Conservation (phyloP, 164 flowering plant species). For the Nymphaea colorata region DNA sequence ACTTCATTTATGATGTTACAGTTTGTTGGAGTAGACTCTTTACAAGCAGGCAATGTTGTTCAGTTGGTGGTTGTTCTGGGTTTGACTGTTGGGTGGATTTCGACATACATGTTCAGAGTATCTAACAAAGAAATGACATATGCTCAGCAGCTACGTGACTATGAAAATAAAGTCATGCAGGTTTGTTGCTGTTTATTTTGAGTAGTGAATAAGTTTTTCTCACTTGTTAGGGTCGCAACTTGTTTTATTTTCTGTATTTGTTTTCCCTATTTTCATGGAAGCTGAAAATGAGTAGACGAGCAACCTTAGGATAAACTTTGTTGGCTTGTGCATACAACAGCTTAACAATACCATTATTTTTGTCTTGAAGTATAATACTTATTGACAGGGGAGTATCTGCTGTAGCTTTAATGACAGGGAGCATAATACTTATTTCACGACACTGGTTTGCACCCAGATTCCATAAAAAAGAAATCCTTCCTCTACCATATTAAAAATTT, state of each 20-base stretch:
- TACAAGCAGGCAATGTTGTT: constrained; percentile 92
- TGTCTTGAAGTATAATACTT: too few species aligned
- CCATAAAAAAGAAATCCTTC: too few species aligned
- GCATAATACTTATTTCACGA: too few species aligned
- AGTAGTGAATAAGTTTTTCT: too few species aligned
- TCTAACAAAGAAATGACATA: constrained; percentile 96
- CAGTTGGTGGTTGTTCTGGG: constrained; percentile 86
- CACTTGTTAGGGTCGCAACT: not conserved
- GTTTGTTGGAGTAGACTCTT: constrained; percentile 78
- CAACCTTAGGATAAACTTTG: too few species aligned
- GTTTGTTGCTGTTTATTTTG: constrained; percentile 14
- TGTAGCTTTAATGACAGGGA: too few species aligned
- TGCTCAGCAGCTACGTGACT: constrained; percentile 84
- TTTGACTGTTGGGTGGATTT: constrained; percentile 87
- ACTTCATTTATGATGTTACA: constrained; percentile 17
- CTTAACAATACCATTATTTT: too few species aligned
- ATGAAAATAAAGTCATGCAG: constrained; percentile 89
- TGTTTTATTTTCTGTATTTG: not conserved
- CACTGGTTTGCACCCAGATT: too few species aligned
- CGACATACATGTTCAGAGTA: constrained; percentile 82
- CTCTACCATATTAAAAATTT: too few species aligned
- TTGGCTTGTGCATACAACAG: too few species aligned
- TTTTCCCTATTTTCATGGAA: not conserved
- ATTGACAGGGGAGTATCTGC: too few species aligned
- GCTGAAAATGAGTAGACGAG: too few species aligned